Evolutionary conservation across 352 stramenopile species (phyloP), one percentile per base, ranked within the genome.

Genomic region (Blastocystis sp.): DNA sequence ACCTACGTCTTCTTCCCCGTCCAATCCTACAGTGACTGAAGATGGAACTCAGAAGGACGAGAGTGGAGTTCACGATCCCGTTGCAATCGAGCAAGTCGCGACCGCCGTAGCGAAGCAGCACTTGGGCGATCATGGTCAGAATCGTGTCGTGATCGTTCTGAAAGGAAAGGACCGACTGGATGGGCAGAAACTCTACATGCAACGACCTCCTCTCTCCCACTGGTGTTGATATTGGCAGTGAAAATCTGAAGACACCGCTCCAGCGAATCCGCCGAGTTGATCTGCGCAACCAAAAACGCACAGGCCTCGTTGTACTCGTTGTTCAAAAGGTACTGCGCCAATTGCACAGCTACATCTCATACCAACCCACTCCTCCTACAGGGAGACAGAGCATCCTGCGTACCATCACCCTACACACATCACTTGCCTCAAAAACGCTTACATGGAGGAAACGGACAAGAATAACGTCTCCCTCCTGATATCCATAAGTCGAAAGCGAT

Each of bases 121-220:
- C 40, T 18, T 46, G 32, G 24, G 18, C 14, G n/a, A 81, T 63
- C 21, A 64, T 48, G 34, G 44, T 63, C 4, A 64, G 42, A 44
- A 64, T 49, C 1, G 46, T 42, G 40, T 48, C 40, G 42, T 36
- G 34, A 44, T 72, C 48, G 21, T 44, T 40, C 36, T 63, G 69
- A n/a, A 29, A 4, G 16, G 27, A 6, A 4, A 63, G 16, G n/a
- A 81, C 48, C 3, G 24, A 18, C 69, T 81, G n/a, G 11, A 81
- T 44, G 16, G 69, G 69, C 38, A 81, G 54, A n/a, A 81, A n/a
- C 69, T 81, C 61, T 73, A 49, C 6, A 73, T 73, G 32, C n/a
- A 32, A 32, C 21, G 7, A 21, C 40, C 49, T n/a, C 14, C 9
- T 4, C 3, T 53, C 8, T 9, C 8, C 29, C 16, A 73, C 61